A percentile compares a stretch with the other conserved stretches of the same genome.
Conservation (phyloP, 2,329 filamentous ascomycete genomes). For the Cercospora citrullina region DNA sequence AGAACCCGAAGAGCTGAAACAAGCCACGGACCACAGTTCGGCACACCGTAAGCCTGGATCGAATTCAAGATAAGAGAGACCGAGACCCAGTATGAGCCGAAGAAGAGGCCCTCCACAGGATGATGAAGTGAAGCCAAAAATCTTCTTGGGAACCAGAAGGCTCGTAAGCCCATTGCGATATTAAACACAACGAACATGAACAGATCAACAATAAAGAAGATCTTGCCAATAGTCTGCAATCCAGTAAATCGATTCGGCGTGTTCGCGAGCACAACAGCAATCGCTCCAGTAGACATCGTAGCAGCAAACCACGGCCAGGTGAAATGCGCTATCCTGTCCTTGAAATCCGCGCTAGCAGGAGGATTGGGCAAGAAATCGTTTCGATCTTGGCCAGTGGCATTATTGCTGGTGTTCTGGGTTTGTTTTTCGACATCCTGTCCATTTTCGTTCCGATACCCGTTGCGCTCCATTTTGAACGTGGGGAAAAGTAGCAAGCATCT, state of each 20-base stretch:
- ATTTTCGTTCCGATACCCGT: not conserved
- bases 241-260: slow-evolving; percentile 65
- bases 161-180: slow-evolving; percentile 59
- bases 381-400: not conserved
- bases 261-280: slow-evolving; percentile 66
- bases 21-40: not conserved
- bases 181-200: slow-evolving; percentile 62
- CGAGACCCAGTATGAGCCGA: slow-evolving; percentile 70
- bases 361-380: slow-evolving; percentile 8
- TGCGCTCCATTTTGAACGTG: not conserved
- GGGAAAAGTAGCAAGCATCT: not conserved
- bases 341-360: slow-evolving; percentile 27
- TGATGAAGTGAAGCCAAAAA: slow-evolving; percentile 63
- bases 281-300: slow-evolving; percentile 72
- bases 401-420: not conserved
- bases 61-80: slow-evolving; percentile 67
- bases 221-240: slow-evolving; percentile 62
- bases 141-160: slow-evolving; percentile 59
- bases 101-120: slow-evolving; percentile 69
- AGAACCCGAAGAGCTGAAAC: not conserved
- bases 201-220: slow-evolving; percentile 68
- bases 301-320: slow-evolving; percentile 69
- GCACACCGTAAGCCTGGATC: slow-evolving; percentile 38
- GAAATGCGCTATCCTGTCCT: slow-evolving; percentile 30
- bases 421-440: not conserved